Evolutionary conservation across 2,329 filamentous ascomycete genomes (phyloP).

Genomic region (Sporothrix inflata): DNA sequence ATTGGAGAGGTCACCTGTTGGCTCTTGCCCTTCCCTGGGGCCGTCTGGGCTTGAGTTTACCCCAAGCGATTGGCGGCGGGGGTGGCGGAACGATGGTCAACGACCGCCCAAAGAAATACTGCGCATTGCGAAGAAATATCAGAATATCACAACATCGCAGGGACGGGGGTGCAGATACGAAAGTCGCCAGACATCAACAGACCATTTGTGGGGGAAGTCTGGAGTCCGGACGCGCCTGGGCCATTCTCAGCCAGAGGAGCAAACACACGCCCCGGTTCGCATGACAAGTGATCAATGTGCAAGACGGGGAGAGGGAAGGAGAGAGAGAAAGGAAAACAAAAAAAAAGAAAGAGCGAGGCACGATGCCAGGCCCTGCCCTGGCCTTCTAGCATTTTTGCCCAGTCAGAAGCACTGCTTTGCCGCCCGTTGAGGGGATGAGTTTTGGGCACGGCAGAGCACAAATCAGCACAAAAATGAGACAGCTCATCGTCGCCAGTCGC

Average conservation of each 20-base stretch:
- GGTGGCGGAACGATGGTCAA: conserved; percentile 17
- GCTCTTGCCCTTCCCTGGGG: not conserved
- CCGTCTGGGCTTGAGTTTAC: not conserved
- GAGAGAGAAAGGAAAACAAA: not conserved
- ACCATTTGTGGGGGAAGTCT: not conserved
- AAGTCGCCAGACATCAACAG: no score
- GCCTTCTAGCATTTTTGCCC: not conserved
- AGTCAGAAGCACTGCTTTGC: conserved; percentile 6
- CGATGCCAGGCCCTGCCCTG: not conserved
- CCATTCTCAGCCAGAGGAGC: no score
- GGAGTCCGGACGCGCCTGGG: not conserved
- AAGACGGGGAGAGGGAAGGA: not conserved
- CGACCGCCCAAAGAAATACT: not conserved
- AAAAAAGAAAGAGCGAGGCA: not conserved
- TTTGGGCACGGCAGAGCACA: not conserved
- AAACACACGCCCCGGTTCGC: no score
- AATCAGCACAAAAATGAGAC: not conserved
- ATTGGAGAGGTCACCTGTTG: conserved; percentile 10
- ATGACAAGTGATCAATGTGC: not conserved
- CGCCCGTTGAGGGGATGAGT: not conserved
- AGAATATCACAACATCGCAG: conserved; percentile 1
- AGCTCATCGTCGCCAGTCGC: not conserved
- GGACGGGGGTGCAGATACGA: not conserved
- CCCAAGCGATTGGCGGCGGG: not conserved
- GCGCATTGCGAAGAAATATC: not conserved